phyloP scores from a whole-genome alignment of 768 basidiomycete species.

The Dioszegia hungarica region DNA sequence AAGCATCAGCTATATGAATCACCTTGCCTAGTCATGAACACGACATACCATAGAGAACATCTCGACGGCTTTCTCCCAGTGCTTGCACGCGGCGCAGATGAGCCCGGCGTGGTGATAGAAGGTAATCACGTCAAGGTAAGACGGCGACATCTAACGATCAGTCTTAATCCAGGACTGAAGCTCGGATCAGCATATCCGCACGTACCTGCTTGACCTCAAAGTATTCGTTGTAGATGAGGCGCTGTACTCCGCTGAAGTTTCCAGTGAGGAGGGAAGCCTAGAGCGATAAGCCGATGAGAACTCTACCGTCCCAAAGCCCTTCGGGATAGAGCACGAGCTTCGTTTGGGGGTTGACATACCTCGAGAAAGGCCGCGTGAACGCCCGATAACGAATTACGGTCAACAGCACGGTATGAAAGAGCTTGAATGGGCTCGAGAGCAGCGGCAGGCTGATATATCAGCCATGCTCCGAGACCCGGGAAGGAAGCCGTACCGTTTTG shows the following conservation, averaged over 20 bases:
- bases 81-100: conserved; percentile 20
- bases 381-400: conserved; percentile 14
- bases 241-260: conserved; percentile 8
- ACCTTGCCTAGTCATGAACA: neutral
- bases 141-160: conserved; percentile 13
- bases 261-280: conserved; percentile 19
- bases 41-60: conserved; percentile 24
- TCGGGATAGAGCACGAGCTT: too few relatives aligned
- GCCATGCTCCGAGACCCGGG: neutral
- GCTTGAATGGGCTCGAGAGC: conserved; percentile 10
- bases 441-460: conserved; percentile 11
- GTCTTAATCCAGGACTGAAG: neutral
- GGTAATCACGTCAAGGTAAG: conserved; percentile 37
- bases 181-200: neutral
- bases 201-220: conserved; percentile 23
- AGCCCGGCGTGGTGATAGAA: conserved; percentile 42
- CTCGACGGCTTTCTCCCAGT: conserved; percentile 20
- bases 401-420: conserved; percentile 2
- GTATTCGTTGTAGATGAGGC: conserved; percentile 13
- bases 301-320: neutral
- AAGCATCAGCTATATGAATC: neutral
- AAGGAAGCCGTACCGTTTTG: conserved; percentile 12
- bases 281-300: neutral
- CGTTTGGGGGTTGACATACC: conserved; percentile 22
- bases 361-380: conserved; percentile 33